A percentile compares a stretch with the other conserved stretches of the same genome.
Conservation (phyloP, 306 rosid species). For the Castanea mollissima region DNA sequence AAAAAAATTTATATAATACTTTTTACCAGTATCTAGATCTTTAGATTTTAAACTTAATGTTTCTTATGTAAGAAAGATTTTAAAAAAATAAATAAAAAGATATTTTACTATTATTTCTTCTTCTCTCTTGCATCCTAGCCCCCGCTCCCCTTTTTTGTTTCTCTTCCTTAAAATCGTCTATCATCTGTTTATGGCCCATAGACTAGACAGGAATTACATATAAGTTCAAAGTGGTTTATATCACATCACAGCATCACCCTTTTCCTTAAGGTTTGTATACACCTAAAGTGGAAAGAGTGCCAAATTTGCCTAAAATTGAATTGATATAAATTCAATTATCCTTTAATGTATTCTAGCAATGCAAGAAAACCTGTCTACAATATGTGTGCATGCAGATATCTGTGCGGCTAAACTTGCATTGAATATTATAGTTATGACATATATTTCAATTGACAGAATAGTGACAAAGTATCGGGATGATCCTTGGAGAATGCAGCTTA, state of each 20-base stretch:
- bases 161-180: not conserved
- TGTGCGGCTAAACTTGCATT: not conserved
- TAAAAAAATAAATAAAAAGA: too few species aligned
- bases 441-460: constrained; percentile 52
- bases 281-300: not conserved
- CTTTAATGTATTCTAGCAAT: not conserved
- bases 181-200: not conserved
- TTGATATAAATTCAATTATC: not conserved
- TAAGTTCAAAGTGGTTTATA: not conserved
- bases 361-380: not conserved
- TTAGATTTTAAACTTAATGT: not conserved
- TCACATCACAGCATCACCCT: not conserved
- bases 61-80: not conserved
- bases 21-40: not conserved
- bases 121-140: not conserved
- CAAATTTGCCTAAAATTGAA: not conserved
- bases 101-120: not conserved
- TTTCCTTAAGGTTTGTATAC: not conserved
- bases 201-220: not conserved
- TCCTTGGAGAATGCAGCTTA: constrained; percentile 43
- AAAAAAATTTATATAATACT: not conserved
- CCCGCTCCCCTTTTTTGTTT: not conserved
- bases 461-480: constrained; percentile 46
- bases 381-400: not conserved
- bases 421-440: not conserved